Evolutionary conservation across 2,329 filamentous ascomycete genomes (phyloP).

Genomic region (Saccharata proteae): DNA sequence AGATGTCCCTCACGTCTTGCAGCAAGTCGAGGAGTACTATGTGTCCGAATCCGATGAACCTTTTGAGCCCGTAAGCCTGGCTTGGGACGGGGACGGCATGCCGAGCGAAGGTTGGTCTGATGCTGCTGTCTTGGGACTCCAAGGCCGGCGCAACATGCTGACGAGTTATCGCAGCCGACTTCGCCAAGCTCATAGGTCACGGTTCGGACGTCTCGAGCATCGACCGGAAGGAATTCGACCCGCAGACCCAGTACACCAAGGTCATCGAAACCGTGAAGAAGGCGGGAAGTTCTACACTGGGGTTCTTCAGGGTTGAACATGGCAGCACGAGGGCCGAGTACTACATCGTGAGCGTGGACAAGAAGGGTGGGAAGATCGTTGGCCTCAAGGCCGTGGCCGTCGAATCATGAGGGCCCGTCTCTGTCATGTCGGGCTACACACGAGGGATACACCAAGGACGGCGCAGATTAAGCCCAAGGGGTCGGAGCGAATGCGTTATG

Average conservation of each 20-base stretch:
- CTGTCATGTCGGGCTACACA: too few species aligned
- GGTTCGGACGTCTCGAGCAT: conserved; percentile 51
- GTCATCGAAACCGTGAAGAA: conserved; percentile 57
- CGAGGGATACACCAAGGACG: too few species aligned
- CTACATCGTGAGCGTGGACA: conserved; percentile 59
- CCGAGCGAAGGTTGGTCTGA: conserved; percentile 42
- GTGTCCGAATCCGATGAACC: conserved; percentile 75
- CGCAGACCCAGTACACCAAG: conserved; percentile 54
- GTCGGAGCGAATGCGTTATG: too few species aligned
- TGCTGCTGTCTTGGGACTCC: too few species aligned
- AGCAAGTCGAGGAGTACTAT: conserved; percentile 48
- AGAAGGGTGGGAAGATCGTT: conserved; percentile 50
- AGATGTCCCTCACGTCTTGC: conserved; percentile 41
- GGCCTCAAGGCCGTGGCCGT: conserved; percentile 68
- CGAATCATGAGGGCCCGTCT: conserved; percentile 50
- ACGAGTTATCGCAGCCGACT: conserved; percentile 42
- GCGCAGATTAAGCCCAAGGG: too few species aligned
- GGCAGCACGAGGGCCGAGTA: conserved; percentile 60
- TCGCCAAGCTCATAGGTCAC: conserved; percentile 53
- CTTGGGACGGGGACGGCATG: conserved; percentile 43
- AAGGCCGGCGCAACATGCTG: conserved; percentile 5
- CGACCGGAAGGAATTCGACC: conserved; percentile 61
- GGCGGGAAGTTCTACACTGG: conserved; percentile 50
- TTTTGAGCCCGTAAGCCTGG: conserved; percentile 64
- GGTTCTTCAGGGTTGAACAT: conserved; percentile 59